A percentile compares a stretch with the other conserved stretches of the same genome.
These are phyloP conservation scores for Xylaria grammica DNA, from an alignment of 495 filamentous ascomycete species.

Conservation along the genomic window DNA sequence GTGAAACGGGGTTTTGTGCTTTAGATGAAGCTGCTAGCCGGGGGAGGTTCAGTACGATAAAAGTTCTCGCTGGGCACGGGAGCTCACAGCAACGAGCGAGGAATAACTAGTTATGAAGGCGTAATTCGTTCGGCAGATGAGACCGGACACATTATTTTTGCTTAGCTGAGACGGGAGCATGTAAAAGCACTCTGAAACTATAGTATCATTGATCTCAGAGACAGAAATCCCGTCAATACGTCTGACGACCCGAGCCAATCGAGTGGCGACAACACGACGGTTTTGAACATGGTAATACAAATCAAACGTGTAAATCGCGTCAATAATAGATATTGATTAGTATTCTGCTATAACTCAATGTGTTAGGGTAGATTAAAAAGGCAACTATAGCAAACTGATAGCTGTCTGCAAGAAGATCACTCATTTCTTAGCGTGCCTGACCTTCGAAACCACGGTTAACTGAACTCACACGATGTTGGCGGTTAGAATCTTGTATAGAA, in stretches of 20 bases:
- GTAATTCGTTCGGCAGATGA: background rate
- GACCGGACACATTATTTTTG: background rate
- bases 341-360: too few relatives aligned
- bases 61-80: background rate
- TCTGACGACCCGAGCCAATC: background rate
- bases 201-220: background rate
- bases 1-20: background rate
- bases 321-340: too few relatives aligned
- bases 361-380: too few relatives aligned
- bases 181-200: background rate
- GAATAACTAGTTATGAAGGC: background rate
- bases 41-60: background rate
- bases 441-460: too few relatives aligned
- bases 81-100: background rate
- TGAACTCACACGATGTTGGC: too few relatives aligned
- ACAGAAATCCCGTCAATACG: background rate
- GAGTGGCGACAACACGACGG: too few relatives aligned
- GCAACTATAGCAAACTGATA: too few relatives aligned
- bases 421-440: too few relatives aligned
- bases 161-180: background rate
- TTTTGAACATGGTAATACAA: too few relatives aligned
- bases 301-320: too few relatives aligned
- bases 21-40: background rate
- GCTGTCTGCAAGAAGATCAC: too few relatives aligned
- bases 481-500: too few relatives aligned